These are phyloP conservation scores for Apophysomyces elegans DNA, from an alignment of 371 early-diverging fungal genomes.

Conservation along the genomic window DNA sequence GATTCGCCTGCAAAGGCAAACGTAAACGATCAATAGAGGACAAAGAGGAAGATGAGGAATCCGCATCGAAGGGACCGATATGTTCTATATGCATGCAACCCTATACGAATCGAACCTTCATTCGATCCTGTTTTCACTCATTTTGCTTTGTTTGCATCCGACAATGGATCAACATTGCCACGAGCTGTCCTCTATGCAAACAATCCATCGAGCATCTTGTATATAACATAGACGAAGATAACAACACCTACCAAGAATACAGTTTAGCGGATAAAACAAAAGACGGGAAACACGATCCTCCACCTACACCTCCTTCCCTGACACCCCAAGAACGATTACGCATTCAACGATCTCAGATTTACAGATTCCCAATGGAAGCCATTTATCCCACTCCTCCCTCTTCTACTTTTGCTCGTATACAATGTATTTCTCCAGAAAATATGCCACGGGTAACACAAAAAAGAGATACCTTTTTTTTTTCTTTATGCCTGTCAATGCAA, in stretches of 20 bases:
- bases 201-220: slow-evolving; percentile 33
- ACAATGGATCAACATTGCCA: slow-evolving; percentile 60
- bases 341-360: slow-evolving; percentile 27
- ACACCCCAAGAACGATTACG: slow-evolving; percentile 24
- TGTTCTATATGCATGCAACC: slow-evolving; percentile 66
- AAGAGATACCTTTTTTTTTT: no score
- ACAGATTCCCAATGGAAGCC: slow-evolving; percentile 15
- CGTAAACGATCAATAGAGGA: slow-evolving; percentile 16
- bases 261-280: slow-evolving; percentile 29
- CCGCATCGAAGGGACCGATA: slow-evolving; percentile 14
- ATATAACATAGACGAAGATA: slow-evolving; percentile 44
- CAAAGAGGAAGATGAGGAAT: slow-evolving; percentile 1
- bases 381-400: slow-evolving; percentile 31
- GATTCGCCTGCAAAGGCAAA: slow-evolving; percentile 11
- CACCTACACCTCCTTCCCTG: slow-evolving; percentile 11
- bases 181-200: slow-evolving; percentile 66
- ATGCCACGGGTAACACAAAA: slow-evolving; percentile 36
- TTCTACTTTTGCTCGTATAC: slow-evolving; percentile 16
- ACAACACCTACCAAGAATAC: slow-evolving; percentile 46
- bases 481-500: not conserved
- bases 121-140: slow-evolving; percentile 65
- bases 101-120: slow-evolving; percentile 51
- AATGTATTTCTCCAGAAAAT: slow-evolving; percentile 34
- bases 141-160: slow-evolving; percentile 66
- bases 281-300: slow-evolving; percentile 35